Evolutionary conservation across 305 asterid species (phyloP).

Genomic region (Salvia sclarea): DNA sequence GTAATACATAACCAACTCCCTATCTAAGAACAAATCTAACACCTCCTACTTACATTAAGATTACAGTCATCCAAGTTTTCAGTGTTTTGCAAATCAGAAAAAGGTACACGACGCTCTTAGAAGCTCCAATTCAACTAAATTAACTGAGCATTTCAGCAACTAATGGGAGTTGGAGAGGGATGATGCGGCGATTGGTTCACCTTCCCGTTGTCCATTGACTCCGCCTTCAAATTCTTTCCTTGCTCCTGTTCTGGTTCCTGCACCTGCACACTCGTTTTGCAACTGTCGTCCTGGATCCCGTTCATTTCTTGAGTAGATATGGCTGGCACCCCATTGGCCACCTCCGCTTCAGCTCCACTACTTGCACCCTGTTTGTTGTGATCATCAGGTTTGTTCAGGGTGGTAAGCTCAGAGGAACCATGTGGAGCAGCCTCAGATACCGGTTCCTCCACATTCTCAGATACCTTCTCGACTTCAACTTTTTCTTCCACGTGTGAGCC

Average conservation of each 20-base stretch:
- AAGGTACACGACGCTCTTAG: neutral
- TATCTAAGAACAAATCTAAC: constrained; percentile 39
- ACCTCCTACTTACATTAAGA: constrained; percentile 34
- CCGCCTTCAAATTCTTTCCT: constrained; percentile 40
- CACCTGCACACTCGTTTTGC: constrained; percentile 30
- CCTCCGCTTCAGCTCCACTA: constrained; percentile 29
- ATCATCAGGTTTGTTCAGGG: constrained; percentile 19
- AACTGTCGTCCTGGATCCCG: constrained; percentile 24
- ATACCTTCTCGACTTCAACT: constrained; percentile 29
- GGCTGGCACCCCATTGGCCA: constrained; percentile 18
- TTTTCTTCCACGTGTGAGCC: constrained; percentile 31
- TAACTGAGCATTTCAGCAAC: constrained; percentile 50
- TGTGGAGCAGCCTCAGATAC: constrained; percentile 26
- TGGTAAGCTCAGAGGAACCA: constrained; percentile 19
- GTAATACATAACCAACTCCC: constrained; percentile 21
- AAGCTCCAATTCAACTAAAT: constrained; percentile 32
- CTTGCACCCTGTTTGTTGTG: constrained; percentile 15
- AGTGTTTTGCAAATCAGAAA: constrained; percentile 2
- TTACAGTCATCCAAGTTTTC: constrained; percentile 37
- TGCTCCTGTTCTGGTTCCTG: constrained; percentile 30
- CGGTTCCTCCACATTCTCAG: constrained; percentile 26
- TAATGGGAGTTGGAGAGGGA: constrained; percentile 65
- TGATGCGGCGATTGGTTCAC: constrained; percentile 52
- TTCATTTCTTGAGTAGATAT: constrained; percentile 31
- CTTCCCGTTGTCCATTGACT: constrained; percentile 46